phyloP scores from a whole-genome alignment of 1,139 yeast species.

The Nadsonia starkeyi-henricii region DNA sequence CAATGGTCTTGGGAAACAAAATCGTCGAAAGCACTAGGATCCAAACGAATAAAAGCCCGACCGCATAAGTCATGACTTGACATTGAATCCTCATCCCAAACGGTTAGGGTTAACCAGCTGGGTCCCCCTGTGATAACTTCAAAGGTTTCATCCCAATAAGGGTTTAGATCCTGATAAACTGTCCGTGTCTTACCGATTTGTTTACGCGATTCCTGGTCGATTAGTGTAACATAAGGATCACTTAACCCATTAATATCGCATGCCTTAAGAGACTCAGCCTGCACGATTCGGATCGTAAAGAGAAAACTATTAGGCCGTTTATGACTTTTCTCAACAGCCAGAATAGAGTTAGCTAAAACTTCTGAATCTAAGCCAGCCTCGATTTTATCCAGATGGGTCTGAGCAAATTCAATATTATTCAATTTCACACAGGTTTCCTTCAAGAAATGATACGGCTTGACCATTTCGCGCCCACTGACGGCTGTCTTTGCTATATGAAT shows the following conservation, averaged over 20 bases:
- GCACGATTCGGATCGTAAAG: slow-evolving; percentile 50
- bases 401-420: slow-evolving; percentile 54
- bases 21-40: slow-evolving; percentile 50
- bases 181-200: slow-evolving; percentile 64
- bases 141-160: slow-evolving; percentile 83
- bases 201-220: slow-evolving; percentile 42
- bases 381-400: slow-evolving; percentile 40
- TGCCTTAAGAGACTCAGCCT: slow-evolving; percentile 57
- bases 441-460: slow-evolving; percentile 48
- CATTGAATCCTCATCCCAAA: slow-evolving; percentile 55
- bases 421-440: slow-evolving; percentile 60
- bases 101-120: slow-evolving; percentile 37
- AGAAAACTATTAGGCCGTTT: slow-evolving; percentile 18
- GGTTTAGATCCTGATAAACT: slow-evolving; percentile 46
- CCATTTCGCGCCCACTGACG: slow-evolving; percentile 25
- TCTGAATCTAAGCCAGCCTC: slow-evolving; percentile 57
- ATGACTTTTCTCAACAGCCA: slow-evolving; percentile 19
- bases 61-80: slow-evolving; percentile 60
- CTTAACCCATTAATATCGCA: slow-evolving; percentile 39
- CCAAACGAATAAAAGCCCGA: slow-evolving; percentile 45
- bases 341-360: slow-evolving; percentile 32
- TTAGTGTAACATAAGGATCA: slow-evolving; percentile 55
- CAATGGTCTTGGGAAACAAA: slow-evolving; percentile 49
- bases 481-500: slow-evolving; percentile 30
- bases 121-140: slow-evolving; percentile 37